These are phyloP conservation scores for Ganoderma lucidum DNA, from an alignment of 1,284 basidiomycete genomes.

Conservation along the genomic window DNA sequence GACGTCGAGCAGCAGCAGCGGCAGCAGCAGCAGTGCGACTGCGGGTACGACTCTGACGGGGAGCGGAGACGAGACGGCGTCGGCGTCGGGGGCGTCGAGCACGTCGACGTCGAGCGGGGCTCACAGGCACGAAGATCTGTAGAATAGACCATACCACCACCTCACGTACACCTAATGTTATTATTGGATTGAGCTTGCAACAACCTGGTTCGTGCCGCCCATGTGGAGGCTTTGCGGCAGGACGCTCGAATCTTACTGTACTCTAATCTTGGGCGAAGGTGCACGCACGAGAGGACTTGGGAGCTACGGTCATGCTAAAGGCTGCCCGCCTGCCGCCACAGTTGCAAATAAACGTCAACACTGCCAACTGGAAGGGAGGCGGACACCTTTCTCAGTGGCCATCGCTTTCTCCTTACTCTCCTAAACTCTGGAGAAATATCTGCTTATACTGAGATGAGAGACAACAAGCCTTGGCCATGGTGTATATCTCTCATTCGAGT, in stretches of 20 bases:
- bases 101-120: background rate
- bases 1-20: conserved; percentile 36
- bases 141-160: conserved; percentile 27
- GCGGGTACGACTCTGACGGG: conserved; percentile 8
- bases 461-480: no score
- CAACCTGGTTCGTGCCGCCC: background rate
- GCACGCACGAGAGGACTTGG: no score
- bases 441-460: background rate
- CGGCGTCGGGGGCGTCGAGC: conserved; percentile 33
- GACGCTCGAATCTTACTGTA: background rate
- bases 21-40: conserved; percentile 20
- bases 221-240: background rate
- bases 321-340: background rate
- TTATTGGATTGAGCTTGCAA: conserved; percentile 10
- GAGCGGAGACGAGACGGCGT: conserved; percentile 14
- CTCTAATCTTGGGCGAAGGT: background rate
- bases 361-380: no score
- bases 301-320: background rate
- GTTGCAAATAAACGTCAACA: background rate
- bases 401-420: background rate
- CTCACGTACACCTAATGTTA: conserved; percentile 32
- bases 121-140: conserved; percentile 40
- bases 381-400: background rate
- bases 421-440: background rate
- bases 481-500: no score